Conservation (phyloP, 2,329 filamentous ascomycete species). For the Sporothrix euskadiensis region DNA sequence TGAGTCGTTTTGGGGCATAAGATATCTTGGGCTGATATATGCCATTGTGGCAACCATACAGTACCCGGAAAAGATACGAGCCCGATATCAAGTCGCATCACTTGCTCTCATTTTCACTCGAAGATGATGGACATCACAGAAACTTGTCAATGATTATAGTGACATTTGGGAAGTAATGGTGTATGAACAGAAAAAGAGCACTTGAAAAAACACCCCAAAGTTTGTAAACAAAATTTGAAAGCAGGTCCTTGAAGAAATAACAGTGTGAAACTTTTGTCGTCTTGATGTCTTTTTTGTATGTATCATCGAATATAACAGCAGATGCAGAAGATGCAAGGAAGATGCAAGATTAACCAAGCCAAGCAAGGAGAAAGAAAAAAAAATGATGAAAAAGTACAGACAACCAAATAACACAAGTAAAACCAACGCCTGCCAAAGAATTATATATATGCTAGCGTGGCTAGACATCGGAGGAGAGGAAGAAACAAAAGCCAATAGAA, state of each 20-base stretch:
- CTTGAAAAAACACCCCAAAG: too few species aligned
- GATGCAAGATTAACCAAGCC: not conserved
- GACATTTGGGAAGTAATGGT: too few species aligned
- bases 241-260: not conserved
- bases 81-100: too few species aligned
- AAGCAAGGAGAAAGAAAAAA: not conserved
- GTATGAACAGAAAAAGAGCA: too few species aligned
- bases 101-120: too few species aligned
- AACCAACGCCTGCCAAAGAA: not conserved
- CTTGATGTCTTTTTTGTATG: constrained; percentile 13
- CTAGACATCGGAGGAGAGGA: not conserved
- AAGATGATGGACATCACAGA: too few species aligned
- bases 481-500: not conserved
- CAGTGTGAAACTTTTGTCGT: constrained; percentile 2
- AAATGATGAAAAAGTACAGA: not conserved
- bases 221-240: too few species aligned
- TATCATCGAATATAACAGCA: constrained; percentile 2
- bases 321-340: not conserved
- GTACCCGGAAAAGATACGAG: too few species aligned
- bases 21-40: too few species aligned
- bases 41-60: too few species aligned
- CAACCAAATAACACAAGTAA: not conserved
- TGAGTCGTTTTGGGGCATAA: too few species aligned
- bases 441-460: not conserved
- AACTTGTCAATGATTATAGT: too few species aligned